Evolutionary conservation across 202 grass and related monocot species (phyloP), one percentile per base, ranked within the genome.

Genomic region (Schoenoplectus tabernaemontani): DNA sequence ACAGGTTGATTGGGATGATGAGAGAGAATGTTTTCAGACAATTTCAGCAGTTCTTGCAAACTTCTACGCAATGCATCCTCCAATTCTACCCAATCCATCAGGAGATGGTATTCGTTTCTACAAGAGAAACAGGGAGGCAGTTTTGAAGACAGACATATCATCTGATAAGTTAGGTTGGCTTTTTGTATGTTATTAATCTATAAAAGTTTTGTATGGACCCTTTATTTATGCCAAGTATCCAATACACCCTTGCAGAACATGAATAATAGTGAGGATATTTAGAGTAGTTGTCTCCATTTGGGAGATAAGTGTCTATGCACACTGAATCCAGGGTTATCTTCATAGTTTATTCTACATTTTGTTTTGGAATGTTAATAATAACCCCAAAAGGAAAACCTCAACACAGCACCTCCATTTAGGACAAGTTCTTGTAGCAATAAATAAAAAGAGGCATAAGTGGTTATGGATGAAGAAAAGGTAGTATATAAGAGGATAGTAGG

Each of bases 21-120:
- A 97, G 83, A 92, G 85, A 84, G 89, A 94, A 60, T 97, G 95
- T 72, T 92, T 97, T 80, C 89, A 91, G 83, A 92, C 83, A 9
- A 78, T 85, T 57, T 87, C 91, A 59, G 91, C 95, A 84, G 89
- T 89, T 77, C 82, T 97, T 69, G 91, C 89, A 32, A 94, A 92
- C 34, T 94, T 97, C 81, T 94, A 97, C 15, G 95, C 91, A 19
- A 78, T 97, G 61, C 91, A 97, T 90, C 91, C 95, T 80, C 95
- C 95, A 38, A 88, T 97, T 82, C 86, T 97, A 48, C 95, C 95
- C 74, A 97, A 97, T 89, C 95, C 95, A 71, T 86, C 84, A 72
- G 91, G 95, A 15, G 79, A 80, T 59, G 89, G 87, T 37, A 86
- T 97, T 92, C 84, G 81, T 44, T 85, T 87, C 60, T 97, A 94